Evolutionary conservation across 1,284 basidiomycete species (phyloP), one percentile per base, ranked within the genome.

Genomic region (Rhodotorula sp.): DNA sequence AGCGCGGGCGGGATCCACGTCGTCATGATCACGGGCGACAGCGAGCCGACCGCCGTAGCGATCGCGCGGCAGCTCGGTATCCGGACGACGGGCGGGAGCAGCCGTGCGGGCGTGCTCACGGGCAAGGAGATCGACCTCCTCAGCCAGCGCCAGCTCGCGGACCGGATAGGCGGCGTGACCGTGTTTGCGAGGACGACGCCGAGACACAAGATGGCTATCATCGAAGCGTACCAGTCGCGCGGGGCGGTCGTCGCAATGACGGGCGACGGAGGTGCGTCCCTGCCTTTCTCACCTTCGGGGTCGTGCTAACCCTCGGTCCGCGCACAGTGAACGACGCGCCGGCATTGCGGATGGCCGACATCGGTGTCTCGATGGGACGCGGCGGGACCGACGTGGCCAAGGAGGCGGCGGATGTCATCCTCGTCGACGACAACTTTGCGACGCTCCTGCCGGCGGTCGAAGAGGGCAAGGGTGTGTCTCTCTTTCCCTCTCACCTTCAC

Each of bases 11-110:
- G 95, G 13, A 91, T 99, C 50, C 93, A 96, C 79, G 89, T 98
- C 22, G 90, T 98, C 55, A 98, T 99, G 95, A 97, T 98, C 81
- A 98, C 96, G 0, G 96, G 96, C 25, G 96, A 98, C 79, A 89
- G 94, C 34, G 92, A 95, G 82, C 85, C 90, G 69, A 99, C 96
- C 0, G 96, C 96, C 3, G 79, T 93, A 19, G 89, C 92, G 29
- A 97, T 98, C 72, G 95, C 94, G 37, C 85, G 87, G 73, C 87
- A 93, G 77, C 86, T 99, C n/a, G 95, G 95, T n/a, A 84, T 98
- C 75, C 84, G 86, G 17, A 62, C 73, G 67, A 48, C 73, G 53
- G 59, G 55, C 44, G 57, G 55, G 25, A 13, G 21, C 3, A 61
- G 48, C 39, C 77, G 73, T 36, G 72, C 78, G 15, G 84, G 83